Evolutionary conservation across 257 asterid genomes (phyloP), one percentile per base, ranked within the genome.

Genomic region (Plantago elongata): DNA sequence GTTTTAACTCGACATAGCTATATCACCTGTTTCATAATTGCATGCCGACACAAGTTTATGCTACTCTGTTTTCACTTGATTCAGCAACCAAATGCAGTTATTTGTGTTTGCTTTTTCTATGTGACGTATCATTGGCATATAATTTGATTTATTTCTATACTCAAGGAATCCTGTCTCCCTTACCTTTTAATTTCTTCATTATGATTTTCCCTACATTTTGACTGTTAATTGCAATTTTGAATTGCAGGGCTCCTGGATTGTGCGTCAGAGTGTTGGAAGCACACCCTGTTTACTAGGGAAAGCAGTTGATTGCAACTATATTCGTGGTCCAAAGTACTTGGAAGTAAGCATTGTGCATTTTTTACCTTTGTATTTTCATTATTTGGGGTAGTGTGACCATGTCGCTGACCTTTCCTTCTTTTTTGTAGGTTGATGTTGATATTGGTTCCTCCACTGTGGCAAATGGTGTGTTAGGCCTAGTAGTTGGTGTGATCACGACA

Each of bases 211-310:
- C 40, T 54, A 30, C 56, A 54, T 57, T 63, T 61, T 18, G 45
- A 63, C 63, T 58, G 5, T 34, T 44, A 58, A 38, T 37, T 42
- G 9, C 46, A 64, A 60, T 34, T 17, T 18, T 45, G 61, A 55
- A 75, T 69, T 70, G 68, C 65, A 93, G 99, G 99, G 97, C 51
- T 93, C 99, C 13, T 93, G 99, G 99, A 93, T 93, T 79, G 99
- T 93, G 64, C 99, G 97, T 13, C 99, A 93, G 78, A 93, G 99
- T 84, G 99, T 93, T 72, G 99, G 97, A 77, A 89, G 97, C 85
- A 80, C 94, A 65, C 99, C 99, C 38, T 93, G 99, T 77, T 79
- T 93, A 69, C 83, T 93, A 29, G 97, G 99, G 64, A 93, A 87
- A 65, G 99, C 97, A 50, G 95, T 89, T 60, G 99, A 93, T 74